Evolutionary conservation across 768 basidiomycete species (phyloP), one percentile per base, ranked within the genome.

Genomic region (Strobilomyces confusus): DNA sequence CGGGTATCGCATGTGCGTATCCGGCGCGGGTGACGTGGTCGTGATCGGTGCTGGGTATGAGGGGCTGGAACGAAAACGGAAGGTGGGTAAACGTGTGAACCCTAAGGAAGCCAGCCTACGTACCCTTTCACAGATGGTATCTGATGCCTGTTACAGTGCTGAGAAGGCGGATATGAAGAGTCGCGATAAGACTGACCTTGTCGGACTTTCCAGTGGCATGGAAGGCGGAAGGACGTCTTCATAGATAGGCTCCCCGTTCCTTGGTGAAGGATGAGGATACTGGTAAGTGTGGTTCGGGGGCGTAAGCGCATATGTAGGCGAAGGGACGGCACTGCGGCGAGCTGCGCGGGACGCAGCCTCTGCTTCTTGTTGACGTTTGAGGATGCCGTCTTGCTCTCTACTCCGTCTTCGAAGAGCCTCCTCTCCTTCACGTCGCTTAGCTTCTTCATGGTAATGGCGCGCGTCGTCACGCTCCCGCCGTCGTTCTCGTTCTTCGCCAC

Each of bases 161-260:
- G 62, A 53, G 56, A 44, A 14, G 57, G 15, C 75, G 61, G 30
- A 76, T 69, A 56, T 81, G 25, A 66, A 58, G 40, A 56, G 44
- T 74, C 73, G 5, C 68, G 75, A 58, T 78, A 74, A 42, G 70
- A 78, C 82, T 62, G 74, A 80, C 63, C 73, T 72, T 19, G 74
- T 75, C 33, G 86, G 87, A 58, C 76, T 84, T 67, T 89, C 82
- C 14, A 87, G 68, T n/a, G 87, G 85, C 73, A 87, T 74, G 30
- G 73, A 62, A 34, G 69, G 63, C 17, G 77, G 77, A 22, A 63
- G 54, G 8, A 20, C 64, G 15, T 68, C 67, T 52, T 66, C 65
- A 58, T 71, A 66, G 33, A 68, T 29, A n/a, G 54, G 51, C 52
- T 69, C 60, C 48, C 65, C 64, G 15, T 62, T 58, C 58, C 69